Conservation (phyloP, 1,284 basidiomycete genomes). For the Ustilago loliicola region DNA sequence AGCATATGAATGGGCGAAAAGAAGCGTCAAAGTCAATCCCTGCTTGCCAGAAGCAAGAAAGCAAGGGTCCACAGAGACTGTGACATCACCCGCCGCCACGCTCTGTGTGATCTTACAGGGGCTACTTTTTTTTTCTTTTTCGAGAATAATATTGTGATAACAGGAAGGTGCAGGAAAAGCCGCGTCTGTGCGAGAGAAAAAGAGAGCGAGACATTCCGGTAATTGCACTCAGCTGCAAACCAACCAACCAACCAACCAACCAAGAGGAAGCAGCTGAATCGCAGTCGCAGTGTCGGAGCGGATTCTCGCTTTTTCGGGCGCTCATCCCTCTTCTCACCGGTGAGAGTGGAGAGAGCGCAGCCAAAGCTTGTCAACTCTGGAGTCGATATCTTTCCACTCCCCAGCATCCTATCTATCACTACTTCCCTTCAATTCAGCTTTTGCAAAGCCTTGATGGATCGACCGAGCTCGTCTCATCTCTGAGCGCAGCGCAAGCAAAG, state of each 20-base stretch:
- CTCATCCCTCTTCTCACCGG: neutral
- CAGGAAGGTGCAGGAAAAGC: neutral
- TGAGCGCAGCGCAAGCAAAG: constrained; percentile 15
- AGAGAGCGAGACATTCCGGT: neutral
- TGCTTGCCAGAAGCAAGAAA: neutral
- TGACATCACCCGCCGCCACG: neutral
- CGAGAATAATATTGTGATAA: neutral
- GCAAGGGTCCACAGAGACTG: constrained; percentile 1
- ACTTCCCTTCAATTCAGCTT: neutral
- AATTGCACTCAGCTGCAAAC: neutral
- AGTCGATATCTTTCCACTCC: neutral
- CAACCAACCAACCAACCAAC: no score
- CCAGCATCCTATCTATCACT: neutral
- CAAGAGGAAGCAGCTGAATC: no score
- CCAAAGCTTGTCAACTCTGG: neutral
- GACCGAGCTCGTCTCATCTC: constrained; percentile 13
- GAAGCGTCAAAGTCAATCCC: neutral
- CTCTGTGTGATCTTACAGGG: neutral
- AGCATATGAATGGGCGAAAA: neutral
- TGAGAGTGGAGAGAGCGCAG: constrained; percentile 14
- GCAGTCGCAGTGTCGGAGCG: neutral
- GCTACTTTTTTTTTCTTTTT: neutral
- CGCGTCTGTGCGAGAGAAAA: constrained; percentile 5
- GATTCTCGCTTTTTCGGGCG: constrained; percentile 1
- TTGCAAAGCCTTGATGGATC: neutral